A percentile compares a stretch with the other conserved stretches of the same genome.
Evolutionary conservation across 2,329 filamentous ascomycete genomes (phyloP).

Genomic region (Neonectria neomacrospora): DNA sequence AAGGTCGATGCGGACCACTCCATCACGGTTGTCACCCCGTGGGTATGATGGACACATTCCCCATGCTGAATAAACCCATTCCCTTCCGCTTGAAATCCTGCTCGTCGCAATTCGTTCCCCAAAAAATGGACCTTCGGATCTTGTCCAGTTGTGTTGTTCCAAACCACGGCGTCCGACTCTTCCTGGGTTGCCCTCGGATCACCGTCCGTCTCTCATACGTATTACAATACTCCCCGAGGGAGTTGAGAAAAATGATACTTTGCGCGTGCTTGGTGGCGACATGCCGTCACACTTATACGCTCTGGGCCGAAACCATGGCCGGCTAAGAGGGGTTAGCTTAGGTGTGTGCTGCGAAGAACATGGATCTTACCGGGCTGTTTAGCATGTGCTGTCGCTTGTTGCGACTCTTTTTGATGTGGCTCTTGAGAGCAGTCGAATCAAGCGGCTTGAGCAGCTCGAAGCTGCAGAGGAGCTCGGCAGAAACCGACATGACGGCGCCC

Average conservation of each 20-base stretch:
- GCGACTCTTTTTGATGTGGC: constrained; percentile 97
- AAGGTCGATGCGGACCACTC: constrained; percentile 36
- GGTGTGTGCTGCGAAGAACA: neutral
- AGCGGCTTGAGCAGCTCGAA: constrained; percentile 97
- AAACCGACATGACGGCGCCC: constrained; percentile 99
- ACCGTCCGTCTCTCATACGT: constrained; percentile 31
- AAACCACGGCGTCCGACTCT: constrained; percentile 29
- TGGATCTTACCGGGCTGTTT: constrained; percentile 86
- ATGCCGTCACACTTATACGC: constrained; percentile 54
- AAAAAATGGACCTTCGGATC: constrained; percentile 23
- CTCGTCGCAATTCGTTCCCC: constrained; percentile 31
- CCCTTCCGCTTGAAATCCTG: constrained; percentile 29
- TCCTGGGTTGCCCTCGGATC: constrained; percentile 42
- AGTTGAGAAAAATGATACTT: constrained; percentile 27
- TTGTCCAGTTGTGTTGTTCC: constrained; percentile 37
- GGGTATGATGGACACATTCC: constrained; percentile 38
- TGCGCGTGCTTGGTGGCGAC: constrained; percentile 33
- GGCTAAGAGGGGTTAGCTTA: constrained; percentile 53
- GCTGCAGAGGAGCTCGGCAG: constrained; percentile 90
- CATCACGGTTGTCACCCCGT: constrained; percentile 48
- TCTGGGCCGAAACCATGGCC: constrained; percentile 66
- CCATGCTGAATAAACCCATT: constrained; percentile 34
- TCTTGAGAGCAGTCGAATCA: constrained; percentile 95
- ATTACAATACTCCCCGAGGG: constrained; percentile 15
- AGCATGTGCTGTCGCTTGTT: constrained; percentile 95